A percentile compares a stretch with the other conserved stretches of the same genome.
These are phyloP conservation scores for Pythium insidiosum DNA, from an alignment of 352 stramenopile genomes.

Conservation along the genomic window DNA sequence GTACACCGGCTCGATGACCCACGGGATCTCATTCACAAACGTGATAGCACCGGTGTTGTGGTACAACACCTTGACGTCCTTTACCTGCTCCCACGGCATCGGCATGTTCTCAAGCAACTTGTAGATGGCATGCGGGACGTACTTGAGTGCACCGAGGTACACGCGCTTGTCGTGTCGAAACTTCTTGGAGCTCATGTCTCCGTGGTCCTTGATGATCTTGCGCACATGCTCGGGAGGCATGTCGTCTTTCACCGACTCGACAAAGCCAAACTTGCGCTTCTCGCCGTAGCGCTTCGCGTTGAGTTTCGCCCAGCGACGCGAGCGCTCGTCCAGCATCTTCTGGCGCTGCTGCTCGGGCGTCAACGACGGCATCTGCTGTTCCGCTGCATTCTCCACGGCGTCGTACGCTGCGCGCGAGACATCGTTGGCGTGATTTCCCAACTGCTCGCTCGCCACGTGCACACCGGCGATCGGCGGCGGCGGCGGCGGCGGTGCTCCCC, in stretches of 20 bases:
- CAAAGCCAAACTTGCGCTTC: constrained; percentile 92
- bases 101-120: constrained; percentile 99
- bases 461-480: constrained; percentile 18
- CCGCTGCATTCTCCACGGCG: constrained; percentile 1
- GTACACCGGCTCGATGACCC: constrained; percentile 99
- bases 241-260: constrained; percentile 88
- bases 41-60: constrained; percentile 99
- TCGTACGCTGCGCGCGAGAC: background rate
- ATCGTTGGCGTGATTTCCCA: background rate
- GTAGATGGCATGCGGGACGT: constrained; percentile 98
- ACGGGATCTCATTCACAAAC: constrained; percentile 99
- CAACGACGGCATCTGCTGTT: background rate
- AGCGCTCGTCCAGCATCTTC: constrained; percentile 71
- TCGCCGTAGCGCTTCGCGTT: constrained; percentile 94
- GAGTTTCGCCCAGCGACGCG: constrained; percentile 78
- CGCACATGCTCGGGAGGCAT: constrained; percentile 96
- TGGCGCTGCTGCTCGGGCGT: constrained; percentile 45
- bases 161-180: constrained; percentile 98
- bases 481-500: constrained; percentile 12
- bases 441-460: constrained; percentile 3
- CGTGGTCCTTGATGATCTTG: constrained; percentile 99
- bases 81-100: constrained; percentile 99
- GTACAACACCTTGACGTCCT: constrained; percentile 99
- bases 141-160: constrained; percentile 99
- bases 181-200: constrained; percentile 99